These are phyloP conservation scores for Eutrema heterophyllum DNA, from an alignment of 345 rosid species.

Conservation along the genomic window DNA sequence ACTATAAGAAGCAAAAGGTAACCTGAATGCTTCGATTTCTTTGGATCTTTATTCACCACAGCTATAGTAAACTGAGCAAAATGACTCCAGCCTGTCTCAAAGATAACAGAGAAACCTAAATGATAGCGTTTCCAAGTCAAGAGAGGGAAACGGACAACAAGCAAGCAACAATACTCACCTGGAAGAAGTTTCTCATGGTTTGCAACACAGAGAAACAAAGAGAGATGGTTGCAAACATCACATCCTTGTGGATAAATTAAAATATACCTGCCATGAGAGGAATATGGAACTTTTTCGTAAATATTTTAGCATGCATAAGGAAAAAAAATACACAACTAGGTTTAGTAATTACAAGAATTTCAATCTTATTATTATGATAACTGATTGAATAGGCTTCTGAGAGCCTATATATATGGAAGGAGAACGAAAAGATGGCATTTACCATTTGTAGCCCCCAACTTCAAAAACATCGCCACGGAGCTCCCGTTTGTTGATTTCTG, in stretches of 20 bases:
- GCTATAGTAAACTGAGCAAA: constrained; percentile 96
- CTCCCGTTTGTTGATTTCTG: constrained; percentile 76
- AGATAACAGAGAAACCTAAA: not conserved
- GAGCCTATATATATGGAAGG: not conserved
- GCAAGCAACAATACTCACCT: constrained; percentile 42
- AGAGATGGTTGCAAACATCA: constrained; percentile 88
- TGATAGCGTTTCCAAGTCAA: not conserved
- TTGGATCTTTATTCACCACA: constrained; percentile 82
- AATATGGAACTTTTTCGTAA: not conserved
- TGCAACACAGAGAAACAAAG: constrained; percentile 87
- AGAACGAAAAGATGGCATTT: constrained; percentile 23
- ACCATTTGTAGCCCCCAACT: constrained; percentile 95
- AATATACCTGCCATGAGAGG: constrained; percentile 58
- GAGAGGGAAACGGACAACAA: not conserved
- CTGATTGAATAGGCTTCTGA: not conserved
- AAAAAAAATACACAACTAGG: not conserved
- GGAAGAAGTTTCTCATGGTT: constrained; percentile 93
- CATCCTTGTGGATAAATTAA: constrained; percentile 88
- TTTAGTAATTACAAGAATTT: not conserved
- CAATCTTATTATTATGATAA: not conserved
- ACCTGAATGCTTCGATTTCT: constrained; percentile 92
- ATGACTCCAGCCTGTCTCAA: constrained; percentile 85
- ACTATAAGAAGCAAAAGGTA: constrained; percentile 20
- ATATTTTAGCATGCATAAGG: not conserved
- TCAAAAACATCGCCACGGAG: constrained; percentile 74